Evolutionary conservation across 2,329 filamentous ascomycete genomes (phyloP).

Genomic region (Penicillium nordicum): DNA sequence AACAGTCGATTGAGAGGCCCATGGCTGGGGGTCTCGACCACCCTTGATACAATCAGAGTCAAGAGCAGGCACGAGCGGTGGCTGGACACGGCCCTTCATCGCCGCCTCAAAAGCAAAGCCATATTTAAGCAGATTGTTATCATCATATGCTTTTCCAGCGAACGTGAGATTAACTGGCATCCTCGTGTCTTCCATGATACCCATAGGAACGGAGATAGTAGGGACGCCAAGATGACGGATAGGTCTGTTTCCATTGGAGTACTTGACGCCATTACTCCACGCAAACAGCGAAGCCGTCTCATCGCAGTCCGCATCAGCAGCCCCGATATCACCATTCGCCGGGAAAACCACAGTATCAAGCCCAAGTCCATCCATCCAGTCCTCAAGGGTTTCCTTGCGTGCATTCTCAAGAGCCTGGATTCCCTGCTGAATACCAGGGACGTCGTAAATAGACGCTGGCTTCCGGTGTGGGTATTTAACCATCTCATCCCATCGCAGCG

Average conservation of each 20-base stretch:
- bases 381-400: slow-evolving; percentile 50
- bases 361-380: slow-evolving; percentile 46
- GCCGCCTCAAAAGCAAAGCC: slow-evolving; percentile 27
- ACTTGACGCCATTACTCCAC: slow-evolving; percentile 52
- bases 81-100: slow-evolving; percentile 19
- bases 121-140: slow-evolving; percentile 32
- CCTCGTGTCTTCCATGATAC: slow-evolving; percentile 42
- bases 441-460: slow-evolving; percentile 39
- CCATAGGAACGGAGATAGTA: slow-evolving; percentile 55
- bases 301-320: slow-evolving; percentile 47
- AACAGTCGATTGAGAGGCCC: not conserved
- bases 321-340: slow-evolving; percentile 50
- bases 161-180: slow-evolving; percentile 57
- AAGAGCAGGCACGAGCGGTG: slow-evolving; percentile 20
- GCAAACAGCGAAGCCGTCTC: slow-evolving; percentile 35
- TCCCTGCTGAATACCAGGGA: slow-evolving; percentile 42
- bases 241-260: slow-evolving; percentile 53
- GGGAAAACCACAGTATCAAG: slow-evolving; percentile 52
- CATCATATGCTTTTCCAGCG: slow-evolving; percentile 49
- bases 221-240: slow-evolving; percentile 56
- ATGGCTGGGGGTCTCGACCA: not conserved
- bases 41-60: slow-evolving; percentile 20
- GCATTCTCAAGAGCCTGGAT: slow-evolving; percentile 48
- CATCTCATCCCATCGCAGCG: slow-evolving; percentile 27
- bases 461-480: slow-evolving; percentile 26